A percentile compares a stretch with the other conserved stretches of the same genome.
Evolutionary conservation across 2,329 filamentous ascomycete species (phyloP).

Genomic region (Ophiostoma ulmi): DNA sequence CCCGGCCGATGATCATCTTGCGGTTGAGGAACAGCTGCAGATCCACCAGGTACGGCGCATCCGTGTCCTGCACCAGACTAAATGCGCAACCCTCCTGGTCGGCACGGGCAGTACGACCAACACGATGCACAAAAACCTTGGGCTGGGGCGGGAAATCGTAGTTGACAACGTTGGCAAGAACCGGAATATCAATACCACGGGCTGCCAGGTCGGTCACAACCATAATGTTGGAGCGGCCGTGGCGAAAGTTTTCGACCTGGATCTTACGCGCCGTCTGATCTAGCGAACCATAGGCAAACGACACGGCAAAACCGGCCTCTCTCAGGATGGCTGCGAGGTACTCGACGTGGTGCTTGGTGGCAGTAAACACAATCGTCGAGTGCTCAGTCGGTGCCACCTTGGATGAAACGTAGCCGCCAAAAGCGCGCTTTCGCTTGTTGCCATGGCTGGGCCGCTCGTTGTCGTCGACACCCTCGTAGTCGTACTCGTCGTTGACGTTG

Average conservation of each 20-base stretch:
- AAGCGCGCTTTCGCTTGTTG: slow-evolving; percentile 72
- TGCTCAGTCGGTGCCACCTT: slow-evolving; percentile 75
- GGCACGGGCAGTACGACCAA: slow-evolving; percentile 91
- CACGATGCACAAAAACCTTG: slow-evolving; percentile 93
- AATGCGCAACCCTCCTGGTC: slow-evolving; percentile 92
- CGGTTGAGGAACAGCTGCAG: slow-evolving; percentile 91
- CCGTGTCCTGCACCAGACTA: slow-evolving; percentile 79
- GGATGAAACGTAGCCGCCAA: slow-evolving; percentile 46
- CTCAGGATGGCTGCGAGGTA: slow-evolving; percentile 80
- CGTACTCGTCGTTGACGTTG: slow-evolving; percentile 9
- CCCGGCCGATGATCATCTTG: slow-evolving; percentile 69
- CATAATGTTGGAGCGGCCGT: slow-evolving; percentile 78
- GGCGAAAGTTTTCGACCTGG: slow-evolving; percentile 85
- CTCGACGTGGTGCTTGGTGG: slow-evolving; percentile 96
- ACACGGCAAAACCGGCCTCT: slow-evolving; percentile 78
- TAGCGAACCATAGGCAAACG: slow-evolving; percentile 89
- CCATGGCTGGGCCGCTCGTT: neutral
- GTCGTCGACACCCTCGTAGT: neutral
- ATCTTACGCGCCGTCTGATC: slow-evolving; percentile 91
- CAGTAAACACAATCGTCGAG: slow-evolving; percentile 90
- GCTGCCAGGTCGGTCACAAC: slow-evolving; percentile 97
- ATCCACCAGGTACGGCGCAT: slow-evolving; percentile 88
- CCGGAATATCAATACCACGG: slow-evolving; percentile 93
- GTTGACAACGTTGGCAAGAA: slow-evolving; percentile 95
- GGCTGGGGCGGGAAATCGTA: slow-evolving; percentile 97